Base-by-base conservation (phyloP, 139 green algal genomes). In the Picochlorum sp. region DNA sequence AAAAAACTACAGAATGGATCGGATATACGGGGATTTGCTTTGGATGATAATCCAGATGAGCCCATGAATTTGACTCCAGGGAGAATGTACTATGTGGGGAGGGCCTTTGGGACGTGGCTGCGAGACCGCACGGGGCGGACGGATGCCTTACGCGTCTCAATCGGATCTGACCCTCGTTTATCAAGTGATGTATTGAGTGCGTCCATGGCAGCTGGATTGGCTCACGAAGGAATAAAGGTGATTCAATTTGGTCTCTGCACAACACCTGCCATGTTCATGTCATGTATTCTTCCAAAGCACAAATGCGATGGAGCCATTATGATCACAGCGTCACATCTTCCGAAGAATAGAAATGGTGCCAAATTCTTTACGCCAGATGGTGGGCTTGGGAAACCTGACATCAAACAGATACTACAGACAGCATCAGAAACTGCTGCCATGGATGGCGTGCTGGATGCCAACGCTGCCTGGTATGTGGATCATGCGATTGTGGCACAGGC, bases 231-330 rank as follows among this genome's bases (percentile, higher is more conserved):
- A 16, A 83, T 75, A 2, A 34, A 15, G 1, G 86, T 86, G 23
- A 63, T 73, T 16, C 73, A 81, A 52, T 84, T 91, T 60, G 89
- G 88, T 24, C 72, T 94, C 13, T 81, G 88, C 44, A 96, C 92
- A 56, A 98, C 91, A 18, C 92, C 92, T 15, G 90, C 90, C 57
- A 96, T 96, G 87, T 98, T 95, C 80, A 95, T 95, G 74, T 83
- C 75, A 69, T 94, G 86, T 55, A 77, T 96, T 26, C 70, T 74
- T 44, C 24, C 49, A n/a, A 67, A 61, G 9, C 72, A 81, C 21
- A 16, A 74, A 49, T 84, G 81, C 49, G 70, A 82, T 50, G 72
- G 71, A 1, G 72, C 60, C 1, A 84, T 97, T 57, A 97, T 96
- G 84, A 76, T 95, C 20, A 97, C 90, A 0, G 90, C 89, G 10